Percentiles rank a stretch among this genome's conserved stretches.
Conservation (phyloP, 2,329 filamentous ascomycete genomes). For the Malbranchea zuffiana region DNA sequence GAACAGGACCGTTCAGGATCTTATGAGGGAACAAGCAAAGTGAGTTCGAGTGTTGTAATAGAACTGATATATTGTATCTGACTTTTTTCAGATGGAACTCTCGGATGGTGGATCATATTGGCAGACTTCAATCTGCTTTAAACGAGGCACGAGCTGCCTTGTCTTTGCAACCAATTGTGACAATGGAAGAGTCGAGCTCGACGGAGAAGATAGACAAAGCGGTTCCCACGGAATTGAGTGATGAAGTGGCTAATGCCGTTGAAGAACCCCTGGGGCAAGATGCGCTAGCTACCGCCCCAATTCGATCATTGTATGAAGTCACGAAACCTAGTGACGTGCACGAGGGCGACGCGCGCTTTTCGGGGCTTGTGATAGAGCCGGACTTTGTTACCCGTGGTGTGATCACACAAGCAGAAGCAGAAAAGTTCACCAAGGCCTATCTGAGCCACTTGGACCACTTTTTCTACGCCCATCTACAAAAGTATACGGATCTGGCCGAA, state of each 20-base stretch:
- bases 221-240: slow-evolving; percentile 6
- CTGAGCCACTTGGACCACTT: slow-evolving; percentile 35
- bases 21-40: slow-evolving; percentile 12
- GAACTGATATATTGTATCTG: background rate
- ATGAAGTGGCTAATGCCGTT: slow-evolving; percentile 5
- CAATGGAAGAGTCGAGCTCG: slow-evolving; percentile 1
- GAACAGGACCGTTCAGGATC: slow-evolving; percentile 13
- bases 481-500: slow-evolving; percentile 10
- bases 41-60: background rate
- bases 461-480: slow-evolving; percentile 24
- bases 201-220: slow-evolving; percentile 3
- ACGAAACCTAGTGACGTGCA: slow-evolving; percentile 34
- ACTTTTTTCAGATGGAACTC: slow-evolving; percentile 9
- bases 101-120: slow-evolving; percentile 9
- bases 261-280: slow-evolving; percentile 10
- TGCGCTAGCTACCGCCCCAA: slow-evolving; percentile 34
- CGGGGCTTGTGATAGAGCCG: slow-evolving; percentile 34
- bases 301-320: slow-evolving; percentile 41
- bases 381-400: slow-evolving; percentile 37
- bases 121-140: slow-evolving; percentile 10
- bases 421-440: slow-evolving; percentile 31
- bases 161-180: slow-evolving; percentile 6
- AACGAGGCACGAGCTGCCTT: slow-evolving; percentile 11
- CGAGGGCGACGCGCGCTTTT: slow-evolving; percentile 24
- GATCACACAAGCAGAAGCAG: slow-evolving; percentile 32